These are phyloP conservation scores for Boletus pseudo-olivaceus DNA, from an alignment of 768 basidiomycete species.

Conservation along the genomic window DNA sequence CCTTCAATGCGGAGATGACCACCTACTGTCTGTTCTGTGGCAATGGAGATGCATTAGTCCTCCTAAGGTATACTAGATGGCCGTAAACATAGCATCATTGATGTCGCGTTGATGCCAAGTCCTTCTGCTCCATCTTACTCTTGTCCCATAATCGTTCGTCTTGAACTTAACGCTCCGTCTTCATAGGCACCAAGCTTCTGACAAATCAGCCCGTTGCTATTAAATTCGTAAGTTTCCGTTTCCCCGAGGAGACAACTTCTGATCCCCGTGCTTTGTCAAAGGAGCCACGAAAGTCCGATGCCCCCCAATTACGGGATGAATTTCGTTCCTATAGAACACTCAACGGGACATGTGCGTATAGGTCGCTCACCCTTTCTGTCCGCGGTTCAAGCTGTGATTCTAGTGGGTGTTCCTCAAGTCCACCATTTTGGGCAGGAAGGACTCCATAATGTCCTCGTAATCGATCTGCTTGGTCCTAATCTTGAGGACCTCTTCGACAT, in stretches of 20 bases:
- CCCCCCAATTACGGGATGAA: slow-evolving; percentile 95
- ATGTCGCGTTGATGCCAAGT: slow-evolving; percentile 8
- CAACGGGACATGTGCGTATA: slow-evolving; percentile 75
- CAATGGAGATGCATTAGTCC: slow-evolving; percentile 4
- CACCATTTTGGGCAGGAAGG: slow-evolving; percentile 99
- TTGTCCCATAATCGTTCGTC: background rate
- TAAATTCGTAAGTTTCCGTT: slow-evolving; percentile 75
- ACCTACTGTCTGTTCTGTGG: slow-evolving; percentile 3
- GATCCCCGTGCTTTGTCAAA: slow-evolving; percentile 31
- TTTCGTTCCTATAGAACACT: slow-evolving; percentile 96
- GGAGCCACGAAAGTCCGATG: slow-evolving; percentile 97
- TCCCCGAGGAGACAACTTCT: slow-evolving; percentile 9
- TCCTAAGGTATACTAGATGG: slow-evolving; percentile 4
- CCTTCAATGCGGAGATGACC: slow-evolving; percentile 1
- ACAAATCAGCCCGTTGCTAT: slow-evolving; percentile 89
- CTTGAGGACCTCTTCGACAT: slow-evolving; percentile 98
- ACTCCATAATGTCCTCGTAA: slow-evolving; percentile 91
- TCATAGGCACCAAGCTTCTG: slow-evolving; percentile 76
- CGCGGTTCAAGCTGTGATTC: slow-evolving; percentile 11
- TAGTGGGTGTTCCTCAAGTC: slow-evolving; percentile 96
- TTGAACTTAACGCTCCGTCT: slow-evolving; percentile 14
- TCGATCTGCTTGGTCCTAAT: slow-evolving; percentile 95
- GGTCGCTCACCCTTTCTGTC: slow-evolving; percentile 4
- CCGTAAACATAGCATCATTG: background rate
- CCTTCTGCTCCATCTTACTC: background rate